phyloP scores from a whole-genome alignment of 345 rosid genomes.

The Citrus sinensis region DVS_A1.0 CM039167.1:13839501-13840000 shows the following conservation, averaged over 20 bases:
- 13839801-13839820: conserved; percentile 25
- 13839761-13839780: conserved; percentile 70
- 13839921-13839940: conserved; percentile 34
- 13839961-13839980: neutral
- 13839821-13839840: conserved; percentile 24
- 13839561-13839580: no score
- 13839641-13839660: no score
- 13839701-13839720: conserved; percentile 43
- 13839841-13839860: conserved; percentile 17
- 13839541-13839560: no score
- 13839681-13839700: conserved; percentile 24
- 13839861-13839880: conserved; percentile 46
- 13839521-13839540: no score
- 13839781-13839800: conserved; percentile 65
- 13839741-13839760: conserved; percentile 71
- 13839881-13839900: conserved; percentile 28
- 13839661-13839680: no score
- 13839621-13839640: no score
- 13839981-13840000: neutral
- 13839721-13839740: conserved; percentile 45
- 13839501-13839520: no score
- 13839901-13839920: conserved; percentile 58
- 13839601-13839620: no score
- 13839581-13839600: no score
- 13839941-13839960: neutral